Percentiles rank a stretch among this genome's conserved stretches.
Conservation (phyloP, 768 basidiomycete species). For the Collybia sordida region DNA sequence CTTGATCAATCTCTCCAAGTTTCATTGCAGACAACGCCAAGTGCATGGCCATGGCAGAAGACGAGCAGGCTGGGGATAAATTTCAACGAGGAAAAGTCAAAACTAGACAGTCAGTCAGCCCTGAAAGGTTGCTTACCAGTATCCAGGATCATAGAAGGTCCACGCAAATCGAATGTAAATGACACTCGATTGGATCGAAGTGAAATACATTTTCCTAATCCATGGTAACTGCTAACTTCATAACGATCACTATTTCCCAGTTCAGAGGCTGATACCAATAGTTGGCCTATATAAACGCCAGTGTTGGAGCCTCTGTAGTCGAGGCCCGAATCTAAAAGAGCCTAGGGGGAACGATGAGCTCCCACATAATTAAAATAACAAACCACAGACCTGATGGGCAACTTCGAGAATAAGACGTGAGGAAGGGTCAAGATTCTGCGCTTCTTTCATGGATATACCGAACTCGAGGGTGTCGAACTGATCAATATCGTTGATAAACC, state of each 20-base stretch:
- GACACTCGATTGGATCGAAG: background rate
- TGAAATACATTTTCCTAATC: constrained; percentile 7
- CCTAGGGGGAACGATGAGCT: background rate
- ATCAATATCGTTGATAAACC: constrained; percentile 1
- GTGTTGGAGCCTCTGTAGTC: constrained; percentile 2
- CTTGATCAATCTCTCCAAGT: constrained; percentile 1
- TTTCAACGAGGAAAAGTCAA: too few species aligned
- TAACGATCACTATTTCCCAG: constrained; percentile 6
- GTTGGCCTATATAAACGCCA: constrained; percentile 4
- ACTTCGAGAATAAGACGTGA: constrained; percentile 5
- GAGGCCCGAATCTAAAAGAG: constrained; percentile 1
- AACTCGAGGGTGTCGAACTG: constrained; percentile 9
- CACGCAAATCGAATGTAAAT: constrained; percentile 1
- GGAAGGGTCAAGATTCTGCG: constrained; percentile 6
- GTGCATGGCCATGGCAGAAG: constrained; percentile 3
- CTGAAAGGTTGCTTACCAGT: background rate
- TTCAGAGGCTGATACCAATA: constrained; percentile 7
- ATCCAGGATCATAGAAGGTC: background rate
- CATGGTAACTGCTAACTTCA: constrained; percentile 7
- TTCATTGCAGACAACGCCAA: background rate
- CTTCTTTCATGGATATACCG: constrained; percentile 9
- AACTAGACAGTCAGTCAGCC: background rate
- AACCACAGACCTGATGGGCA: background rate
- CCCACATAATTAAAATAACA: background rate
- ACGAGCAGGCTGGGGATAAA: background rate